Base-by-base conservation (phyloP, 1,284 basidiomycete genomes). In the Tilletiaria anomala region DNA sequence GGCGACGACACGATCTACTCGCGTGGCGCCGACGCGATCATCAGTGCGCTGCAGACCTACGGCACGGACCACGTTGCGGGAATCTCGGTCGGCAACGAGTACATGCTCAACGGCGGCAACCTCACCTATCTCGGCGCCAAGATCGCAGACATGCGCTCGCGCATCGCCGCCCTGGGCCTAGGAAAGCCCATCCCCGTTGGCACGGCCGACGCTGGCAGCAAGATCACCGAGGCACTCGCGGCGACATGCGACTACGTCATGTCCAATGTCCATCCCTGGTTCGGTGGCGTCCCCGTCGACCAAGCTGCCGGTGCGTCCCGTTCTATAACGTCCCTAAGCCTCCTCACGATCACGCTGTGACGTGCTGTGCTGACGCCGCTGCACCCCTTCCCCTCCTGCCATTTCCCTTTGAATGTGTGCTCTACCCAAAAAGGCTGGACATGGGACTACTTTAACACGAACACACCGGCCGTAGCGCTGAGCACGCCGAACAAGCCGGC, bases 181-280 rank as follows among this genome's bases (percentile, higher is more conserved):
- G 53, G 58, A 45, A 74, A 74, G 56, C 55, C 56, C 5, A 70
- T 88, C 38, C 77, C 78, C 0, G 76, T 96, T 22, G 91, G 91
- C 15, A 93, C 79, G 11, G 77, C 83, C 5, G 89, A 97, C 58
- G 91, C 89, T 6, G 89, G 89, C 19, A 44, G 43, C n/a, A 56
- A 52, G 50, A 35, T 91, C 72, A 87, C 82, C 54, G 76, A 67
- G 1, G 54, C 74, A 44, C 76, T 96, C 16, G 73, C 84, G 1
- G 57, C 67, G 16, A 74, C 74, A 1, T 73, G 82, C 18, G 85
- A 94, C 18, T 43, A 44, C 10, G 22, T 77, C 72, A 70, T 79
- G 71, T 76, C 78, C 14, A 89, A 89, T 53, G 79, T 91, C 3
- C 88, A 94, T 65, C 78, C 86, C 6, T 73, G 61, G 65, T 75